These are phyloP conservation scores for Kodamaea leandrae DNA, from an alignment of 805 yeast species.

Conservation along the genomic window DNA sequence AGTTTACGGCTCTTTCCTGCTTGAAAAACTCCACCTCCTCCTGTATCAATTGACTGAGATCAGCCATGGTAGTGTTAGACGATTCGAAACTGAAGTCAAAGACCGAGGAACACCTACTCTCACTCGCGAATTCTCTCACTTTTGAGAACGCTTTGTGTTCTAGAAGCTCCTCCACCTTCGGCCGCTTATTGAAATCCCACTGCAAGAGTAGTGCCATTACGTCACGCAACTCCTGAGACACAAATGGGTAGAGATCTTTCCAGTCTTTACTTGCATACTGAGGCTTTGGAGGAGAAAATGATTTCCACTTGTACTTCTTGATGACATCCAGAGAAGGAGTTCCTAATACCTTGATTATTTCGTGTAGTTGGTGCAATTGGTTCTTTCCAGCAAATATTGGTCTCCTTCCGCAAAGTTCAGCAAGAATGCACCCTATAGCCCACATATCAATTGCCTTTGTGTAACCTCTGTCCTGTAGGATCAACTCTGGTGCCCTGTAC, in stretches of 20 bases:
- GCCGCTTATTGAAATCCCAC: constrained; percentile 62
- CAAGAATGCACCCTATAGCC: constrained; percentile 91
- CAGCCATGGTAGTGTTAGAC: constrained; percentile 16
- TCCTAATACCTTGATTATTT: constrained; percentile 69
- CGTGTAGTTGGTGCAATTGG: constrained; percentile 66
- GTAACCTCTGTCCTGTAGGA: constrained; percentile 58
- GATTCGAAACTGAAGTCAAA: constrained; percentile 72
- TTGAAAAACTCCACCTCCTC: constrained; percentile 24
- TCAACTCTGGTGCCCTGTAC: constrained; percentile 93
- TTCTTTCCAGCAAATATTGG: constrained; percentile 80
- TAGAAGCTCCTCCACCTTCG: constrained; percentile 53
- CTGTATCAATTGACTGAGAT: constrained; percentile 16
- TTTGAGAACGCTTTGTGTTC: constrained; percentile 52
- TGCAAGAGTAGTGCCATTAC: constrained; percentile 54
- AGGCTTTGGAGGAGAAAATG: constrained; percentile 38
- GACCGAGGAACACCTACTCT: constrained; percentile 46
- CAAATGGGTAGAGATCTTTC: constrained; percentile 60
- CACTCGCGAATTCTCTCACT: constrained; percentile 56
- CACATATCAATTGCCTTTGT: constrained; percentile 79
- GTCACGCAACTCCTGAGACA: constrained; percentile 48
- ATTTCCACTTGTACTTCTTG: constrained; percentile 27
- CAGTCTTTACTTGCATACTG: constrained; percentile 41
- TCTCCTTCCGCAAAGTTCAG: constrained; percentile 75
- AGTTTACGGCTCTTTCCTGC: constrained; percentile 2
- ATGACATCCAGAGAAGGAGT: constrained; percentile 55